phyloP scores from a whole-genome alignment of 176 grass and related monocot species.

The Lolium multiflorum region DNA sequence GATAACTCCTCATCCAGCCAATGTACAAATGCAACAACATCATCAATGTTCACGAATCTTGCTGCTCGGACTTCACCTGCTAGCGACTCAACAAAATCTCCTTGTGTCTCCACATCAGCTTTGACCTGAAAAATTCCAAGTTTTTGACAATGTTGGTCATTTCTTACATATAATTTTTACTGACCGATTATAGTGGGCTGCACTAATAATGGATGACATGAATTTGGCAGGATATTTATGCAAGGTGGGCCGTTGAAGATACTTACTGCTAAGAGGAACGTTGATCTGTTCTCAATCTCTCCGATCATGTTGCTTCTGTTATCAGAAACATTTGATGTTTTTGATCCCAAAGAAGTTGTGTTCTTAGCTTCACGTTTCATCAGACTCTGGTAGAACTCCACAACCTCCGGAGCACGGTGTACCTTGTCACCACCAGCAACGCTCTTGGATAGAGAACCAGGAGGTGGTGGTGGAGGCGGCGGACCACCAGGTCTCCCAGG shows the following conservation, averaged over 20 bases:
- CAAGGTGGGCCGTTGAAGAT: slow-evolving; percentile 17
- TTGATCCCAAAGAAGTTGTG: slow-evolving; percentile 56
- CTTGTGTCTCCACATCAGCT: slow-evolving; percentile 96
- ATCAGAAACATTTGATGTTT: slow-evolving; percentile 67
- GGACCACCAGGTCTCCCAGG: slow-evolving; percentile 59
- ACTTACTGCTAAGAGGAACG: slow-evolving; percentile 95
- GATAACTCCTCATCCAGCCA: slow-evolving; percentile 98
- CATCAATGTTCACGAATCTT: slow-evolving; percentile 64
- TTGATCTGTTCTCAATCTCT: slow-evolving; percentile 93
- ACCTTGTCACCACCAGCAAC: slow-evolving; percentile 71
- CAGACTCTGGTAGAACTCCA: slow-evolving; percentile 93
- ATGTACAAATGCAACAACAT: slow-evolving; percentile 79
- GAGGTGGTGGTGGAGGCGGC: slow-evolving; percentile 60
- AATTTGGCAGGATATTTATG: slow-evolving; percentile 34
- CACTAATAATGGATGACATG: neutral
- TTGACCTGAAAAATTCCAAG: slow-evolving; percentile 71
- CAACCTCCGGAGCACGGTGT: slow-evolving; percentile 82
- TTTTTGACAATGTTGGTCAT: slow-evolving; percentile 22
- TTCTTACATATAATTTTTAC: slow-evolving; percentile 1
- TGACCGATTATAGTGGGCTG: neutral
- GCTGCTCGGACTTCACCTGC: slow-evolving; percentile 54
- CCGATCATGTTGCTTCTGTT: slow-evolving; percentile 90
- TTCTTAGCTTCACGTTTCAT: slow-evolving; percentile 98
- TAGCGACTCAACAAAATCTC: slow-evolving; percentile 79
- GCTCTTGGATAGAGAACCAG: slow-evolving; percentile 55